Conservation (phyloP, 169 alveolate genomes). For the Toxoplasma gondii region DNA sequence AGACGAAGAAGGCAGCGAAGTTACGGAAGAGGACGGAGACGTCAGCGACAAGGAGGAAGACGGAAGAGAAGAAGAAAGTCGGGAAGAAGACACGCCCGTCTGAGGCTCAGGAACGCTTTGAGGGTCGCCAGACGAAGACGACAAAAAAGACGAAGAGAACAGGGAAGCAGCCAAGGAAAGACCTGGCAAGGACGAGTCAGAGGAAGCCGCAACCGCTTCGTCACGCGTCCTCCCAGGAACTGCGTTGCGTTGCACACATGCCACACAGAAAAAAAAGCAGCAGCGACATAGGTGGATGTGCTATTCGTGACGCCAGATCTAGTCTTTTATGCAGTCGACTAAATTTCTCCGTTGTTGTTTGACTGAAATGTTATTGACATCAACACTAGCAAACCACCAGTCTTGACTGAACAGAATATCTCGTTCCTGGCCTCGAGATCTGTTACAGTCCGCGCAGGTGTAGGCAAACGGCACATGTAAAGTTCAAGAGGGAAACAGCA, state of each 20-base stretch:
- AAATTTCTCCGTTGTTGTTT: no score
- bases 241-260: not conserved
- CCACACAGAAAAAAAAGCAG: not conserved
- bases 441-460: no score
- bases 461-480: no score
- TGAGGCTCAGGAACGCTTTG: not conserved
- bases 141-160: not conserved
- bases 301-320: no score
- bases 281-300: no score
- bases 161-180: not conserved
- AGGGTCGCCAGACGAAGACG: not conserved
- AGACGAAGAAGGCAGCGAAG: not conserved
- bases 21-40: not conserved
- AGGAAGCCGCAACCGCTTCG: not conserved
- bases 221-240: constrained; percentile 37
- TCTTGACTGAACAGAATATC: no score
- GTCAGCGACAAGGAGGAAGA: not conserved
- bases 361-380: no score
- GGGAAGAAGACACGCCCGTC: not conserved
- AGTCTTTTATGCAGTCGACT: no score
- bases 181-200: constrained; percentile 28
- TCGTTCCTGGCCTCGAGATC: no score
- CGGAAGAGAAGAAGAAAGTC: not conserved
- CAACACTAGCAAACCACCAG: no score
- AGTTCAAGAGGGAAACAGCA: no score